Evolutionary conservation across 2,329 filamentous ascomycete genomes (phyloP), one percentile per base, ranked within the genome.

Genomic region (Epichloe aotearoae): DNA sequence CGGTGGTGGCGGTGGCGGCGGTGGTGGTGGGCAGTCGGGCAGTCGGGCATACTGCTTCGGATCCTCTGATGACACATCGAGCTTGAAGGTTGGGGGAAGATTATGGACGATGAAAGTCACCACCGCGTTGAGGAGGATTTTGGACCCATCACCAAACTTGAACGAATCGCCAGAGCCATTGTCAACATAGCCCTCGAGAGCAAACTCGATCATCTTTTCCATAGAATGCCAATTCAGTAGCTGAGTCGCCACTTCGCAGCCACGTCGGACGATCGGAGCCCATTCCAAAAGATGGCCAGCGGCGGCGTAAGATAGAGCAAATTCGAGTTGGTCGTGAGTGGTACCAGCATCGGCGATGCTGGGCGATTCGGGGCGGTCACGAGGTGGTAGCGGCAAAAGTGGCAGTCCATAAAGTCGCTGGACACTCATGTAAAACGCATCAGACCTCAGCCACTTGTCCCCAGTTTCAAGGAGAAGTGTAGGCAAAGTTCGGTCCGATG

Each of bases 251-350:
- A 84, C 72, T 46, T 80, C 75, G 26, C 83, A 66, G 37, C 81
- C 83, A 37, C 79, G 75, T 44, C 71, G 64, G 11, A 76, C 68
- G 26, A 86, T 72, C 23, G 73, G 71, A 2, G 68, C 69, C 60
- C 83, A 74, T 40, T 71, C 69, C 15, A 87, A 68, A 39, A 79
- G 67, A 47, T 76, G 70, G 0, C 82, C 83, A 5, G 80, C 76
- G 26, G 82, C 80, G 44, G 81, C 75, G 58, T 85, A 84, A 23
- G 79, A 79, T 19, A 87, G 65, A n/a, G 75, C 75, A 54, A 78
- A 77, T 34, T 73, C 67, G 52, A 80, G 72, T 19, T 70, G 71
- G 7, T 75, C 72, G 20, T 60, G 57, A 43, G 64, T 55, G 47
- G 68, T 64, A 20, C 71, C 66, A 50, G 70, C 64, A 58, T 70